Conservation (phyloP, 2,329 filamentous ascomycete genomes). For the Anisogramma anomala region DNA sequence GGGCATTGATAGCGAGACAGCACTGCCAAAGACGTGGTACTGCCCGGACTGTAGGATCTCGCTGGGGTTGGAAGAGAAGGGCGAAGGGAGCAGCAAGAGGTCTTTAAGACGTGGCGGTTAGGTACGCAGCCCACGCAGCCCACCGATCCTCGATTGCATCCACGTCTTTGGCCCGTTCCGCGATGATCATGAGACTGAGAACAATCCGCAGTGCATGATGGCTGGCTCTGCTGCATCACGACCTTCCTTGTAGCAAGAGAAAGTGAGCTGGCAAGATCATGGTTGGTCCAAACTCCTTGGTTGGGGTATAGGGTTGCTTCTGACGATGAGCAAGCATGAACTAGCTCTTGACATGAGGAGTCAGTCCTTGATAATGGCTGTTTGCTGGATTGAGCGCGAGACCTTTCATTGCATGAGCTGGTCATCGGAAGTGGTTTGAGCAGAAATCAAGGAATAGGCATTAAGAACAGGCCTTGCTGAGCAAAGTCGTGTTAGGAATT, state of each 20-base stretch:
- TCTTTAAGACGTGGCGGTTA: constrained; percentile 28
- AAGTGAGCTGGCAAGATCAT: too few species aligned
- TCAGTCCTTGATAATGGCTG: background rate
- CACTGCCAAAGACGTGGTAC: constrained; percentile 71
- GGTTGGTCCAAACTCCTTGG: too few species aligned
- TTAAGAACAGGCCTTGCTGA: too few species aligned
- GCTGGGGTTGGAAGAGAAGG: constrained; percentile 51
- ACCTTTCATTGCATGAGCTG: background rate
- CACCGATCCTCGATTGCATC: background rate
- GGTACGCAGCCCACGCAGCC: constrained; percentile 19
- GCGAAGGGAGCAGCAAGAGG: constrained; percentile 49
- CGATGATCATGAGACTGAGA: too few species aligned
- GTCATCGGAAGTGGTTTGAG: background rate
- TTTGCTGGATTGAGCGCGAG: background rate
- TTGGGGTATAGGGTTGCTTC: too few species aligned
- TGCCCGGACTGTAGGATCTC: constrained; percentile 62
- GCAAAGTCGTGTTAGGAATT: too few species aligned
- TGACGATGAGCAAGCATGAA: background rate
- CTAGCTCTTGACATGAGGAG: background rate
- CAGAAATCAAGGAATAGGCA: background rate
- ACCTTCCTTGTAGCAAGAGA: too few species aligned
- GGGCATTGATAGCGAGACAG: constrained; percentile 53
- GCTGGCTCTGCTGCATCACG: too few species aligned
- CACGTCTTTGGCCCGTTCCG: background rate
- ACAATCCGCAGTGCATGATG: too few species aligned